Conservation (phyloP, 352 stramenopile species). For the Pythium aquatile region DNA sequence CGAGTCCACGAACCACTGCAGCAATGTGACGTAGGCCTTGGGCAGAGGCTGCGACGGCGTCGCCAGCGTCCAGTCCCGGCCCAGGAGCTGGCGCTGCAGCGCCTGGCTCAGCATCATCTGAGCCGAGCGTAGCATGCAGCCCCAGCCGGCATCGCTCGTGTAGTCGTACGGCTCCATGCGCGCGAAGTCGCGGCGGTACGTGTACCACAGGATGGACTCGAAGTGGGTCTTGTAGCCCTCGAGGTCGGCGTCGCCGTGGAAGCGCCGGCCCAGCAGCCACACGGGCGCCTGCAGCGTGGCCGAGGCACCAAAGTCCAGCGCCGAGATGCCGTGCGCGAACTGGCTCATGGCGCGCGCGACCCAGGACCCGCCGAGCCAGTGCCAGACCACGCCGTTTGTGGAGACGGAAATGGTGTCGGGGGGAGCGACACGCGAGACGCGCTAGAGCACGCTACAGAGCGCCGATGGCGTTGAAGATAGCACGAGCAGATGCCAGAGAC, state of each 20-base stretch:
- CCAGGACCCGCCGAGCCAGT: conserved; percentile 38
- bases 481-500: not conserved
- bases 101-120: conserved; percentile 94
- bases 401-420: conserved; percentile 13
- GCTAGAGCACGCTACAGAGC: not conserved
- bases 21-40: conserved; percentile 46
- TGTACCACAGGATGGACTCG: conserved; percentile 85
- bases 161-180: conserved; percentile 85
- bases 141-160: conserved; percentile 93
- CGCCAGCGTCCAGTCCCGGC: conserved; percentile 44
- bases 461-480: not conserved
- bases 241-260: conserved; percentile 31
- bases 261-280: conserved; percentile 41
- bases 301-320: conserved; percentile 49
- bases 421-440: not conserved
- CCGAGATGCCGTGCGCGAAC: conserved; percentile 80
- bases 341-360: conserved; percentile 67
- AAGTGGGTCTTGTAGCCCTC: conserved; percentile 58
- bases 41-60: conserved; percentile 34
- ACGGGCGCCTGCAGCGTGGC: conserved; percentile 39
- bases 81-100: conserved; percentile 78
- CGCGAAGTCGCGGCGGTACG: conserved; percentile 87
- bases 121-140: conserved; percentile 94
- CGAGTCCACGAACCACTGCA: conserved; percentile 87
- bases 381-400: conserved; percentile 25